Conservation (phyloP, 1,284 basidiomycete species). For the Ceratobasidium sp. region DNA sequence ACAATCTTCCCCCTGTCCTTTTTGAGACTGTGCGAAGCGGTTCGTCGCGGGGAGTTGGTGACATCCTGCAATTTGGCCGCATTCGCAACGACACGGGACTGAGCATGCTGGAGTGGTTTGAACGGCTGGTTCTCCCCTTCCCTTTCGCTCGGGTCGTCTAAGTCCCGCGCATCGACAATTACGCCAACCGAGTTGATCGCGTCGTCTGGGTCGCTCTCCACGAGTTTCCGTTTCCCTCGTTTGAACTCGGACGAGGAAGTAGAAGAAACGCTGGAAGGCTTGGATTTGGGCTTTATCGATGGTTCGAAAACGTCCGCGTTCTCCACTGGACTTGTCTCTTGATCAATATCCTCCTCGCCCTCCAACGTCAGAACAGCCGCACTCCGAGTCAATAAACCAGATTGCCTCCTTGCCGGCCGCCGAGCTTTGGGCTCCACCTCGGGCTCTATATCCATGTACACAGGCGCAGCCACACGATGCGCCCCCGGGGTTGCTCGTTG, state of each 20-base stretch:
- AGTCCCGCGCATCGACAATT: conserved; percentile 28
- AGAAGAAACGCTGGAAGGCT: background rate
- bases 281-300: conserved; percentile 6
- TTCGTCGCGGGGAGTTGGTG: conserved; percentile 48
- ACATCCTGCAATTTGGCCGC: conserved; percentile 43
- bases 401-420: conserved; percentile 46
- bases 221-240: conserved; percentile 36
- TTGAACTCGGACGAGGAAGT: conserved; percentile 25
- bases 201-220: conserved; percentile 31
- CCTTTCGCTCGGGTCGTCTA: conserved; percentile 29
- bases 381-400: conserved; percentile 44
- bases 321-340: conserved; percentile 21
- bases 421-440: conserved; percentile 26
- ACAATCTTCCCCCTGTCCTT: conserved; percentile 43
- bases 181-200: conserved; percentile 35
- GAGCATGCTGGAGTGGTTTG: conserved; percentile 25
- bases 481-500: conserved; percentile 7
- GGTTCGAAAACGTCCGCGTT: background rate
- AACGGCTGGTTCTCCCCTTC: conserved; percentile 11
- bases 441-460: background rate
- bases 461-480: conserved; percentile 4
- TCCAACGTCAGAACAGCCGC: background rate
- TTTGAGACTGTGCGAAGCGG: background rate
- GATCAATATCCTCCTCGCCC: conserved; percentile 2
- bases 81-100: background rate